A percentile compares a stretch with the other conserved stretches of the same genome.
Evolutionary conservation across 2,329 filamentous ascomycete genomes (phyloP).

Genomic region (Didymella exigua): DNA sequence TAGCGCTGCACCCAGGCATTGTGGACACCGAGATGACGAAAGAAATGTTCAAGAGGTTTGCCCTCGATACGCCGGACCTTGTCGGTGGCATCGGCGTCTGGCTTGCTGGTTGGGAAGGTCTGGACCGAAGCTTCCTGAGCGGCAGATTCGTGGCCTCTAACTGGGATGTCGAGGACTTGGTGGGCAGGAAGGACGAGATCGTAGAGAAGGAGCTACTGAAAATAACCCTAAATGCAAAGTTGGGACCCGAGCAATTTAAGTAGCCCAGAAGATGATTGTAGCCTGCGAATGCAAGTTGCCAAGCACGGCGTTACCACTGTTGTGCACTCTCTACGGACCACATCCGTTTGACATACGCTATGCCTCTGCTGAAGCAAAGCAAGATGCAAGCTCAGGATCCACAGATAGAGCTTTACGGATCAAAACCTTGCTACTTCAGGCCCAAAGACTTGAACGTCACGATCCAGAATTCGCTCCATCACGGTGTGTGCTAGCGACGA

Average conservation of each 20-base stretch:
- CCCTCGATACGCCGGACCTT: conserved; percentile 35
- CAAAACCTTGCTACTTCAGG: not conserved
- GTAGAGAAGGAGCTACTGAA: conserved; percentile 20
- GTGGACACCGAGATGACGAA: conserved; percentile 22
- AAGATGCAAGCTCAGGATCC: not conserved
- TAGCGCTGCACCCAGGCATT: conserved; percentile 27
- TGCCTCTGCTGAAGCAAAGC: not conserved
- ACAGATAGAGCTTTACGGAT: not conserved
- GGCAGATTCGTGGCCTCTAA: conserved; percentile 34
- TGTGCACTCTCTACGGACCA: not conserved
- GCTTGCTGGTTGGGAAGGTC: conserved; percentile 31
- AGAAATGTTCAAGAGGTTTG: conserved; percentile 19
- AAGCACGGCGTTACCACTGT: not conserved
- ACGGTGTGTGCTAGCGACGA: not conserved
- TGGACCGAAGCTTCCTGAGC: conserved; percentile 28
- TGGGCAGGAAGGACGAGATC: conserved; percentile 26
- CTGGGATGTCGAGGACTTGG: conserved; percentile 42
- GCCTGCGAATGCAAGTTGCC: not conserved
- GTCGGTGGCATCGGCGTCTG: conserved; percentile 37
- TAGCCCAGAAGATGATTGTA: not conserved
- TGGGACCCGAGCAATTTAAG: conserved; percentile 22
- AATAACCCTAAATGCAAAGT: conserved; percentile 21
- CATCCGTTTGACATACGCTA: not conserved
- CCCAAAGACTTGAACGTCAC: not conserved
- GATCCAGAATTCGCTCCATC: not conserved